Conservation (phyloP, 2,329 filamentous ascomycete genomes). For the Hymenoscyphus repandus region DNA sequence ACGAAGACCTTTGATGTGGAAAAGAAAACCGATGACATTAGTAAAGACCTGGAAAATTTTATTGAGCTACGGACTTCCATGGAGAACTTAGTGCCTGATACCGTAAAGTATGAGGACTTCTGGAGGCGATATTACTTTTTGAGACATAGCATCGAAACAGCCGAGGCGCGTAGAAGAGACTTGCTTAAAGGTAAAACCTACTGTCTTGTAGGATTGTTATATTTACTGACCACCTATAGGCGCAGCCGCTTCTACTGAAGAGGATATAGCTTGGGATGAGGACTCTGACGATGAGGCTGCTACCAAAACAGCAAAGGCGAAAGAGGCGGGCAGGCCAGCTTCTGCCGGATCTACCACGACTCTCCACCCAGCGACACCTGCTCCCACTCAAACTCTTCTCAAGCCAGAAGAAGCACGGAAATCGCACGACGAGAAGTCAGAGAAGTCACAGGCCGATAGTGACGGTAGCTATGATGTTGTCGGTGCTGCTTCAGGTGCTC, state of each 20-base stretch:
- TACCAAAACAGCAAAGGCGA: conserved; percentile 32
- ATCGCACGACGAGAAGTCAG: conserved; percentile 84
- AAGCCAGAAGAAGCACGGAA: conserved; percentile 63
- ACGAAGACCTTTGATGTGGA: conserved; percentile 71
- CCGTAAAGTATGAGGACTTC: conserved; percentile 82
- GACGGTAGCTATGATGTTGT: conserved; percentile 96
- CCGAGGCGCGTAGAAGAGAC: conserved; percentile 83
- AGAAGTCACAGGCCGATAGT: conserved; percentile 85
- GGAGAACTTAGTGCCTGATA: conserved; percentile 93
- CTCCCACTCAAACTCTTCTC: conserved; percentile 34
- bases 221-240: conserved; percentile 24
- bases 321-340: conserved; percentile 36
- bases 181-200: conserved; percentile 73
- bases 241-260: conserved; percentile 62
- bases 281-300: conserved; percentile 64
- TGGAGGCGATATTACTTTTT: conserved; percentile 97
- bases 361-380: conserved; percentile 47
- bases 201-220: background rate
- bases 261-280: conserved; percentile 63
- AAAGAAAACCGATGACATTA: conserved; percentile 78
- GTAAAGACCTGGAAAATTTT: conserved; percentile 77
- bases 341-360: conserved; percentile 56
- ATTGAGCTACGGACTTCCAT: conserved; percentile 80
- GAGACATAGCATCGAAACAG: conserved; percentile 85
- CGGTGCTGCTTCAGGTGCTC: conserved; percentile 66